Base-by-base conservation (phyloP, 192 early-diverging fungal species). In the Backusella australiensis region DNA sequence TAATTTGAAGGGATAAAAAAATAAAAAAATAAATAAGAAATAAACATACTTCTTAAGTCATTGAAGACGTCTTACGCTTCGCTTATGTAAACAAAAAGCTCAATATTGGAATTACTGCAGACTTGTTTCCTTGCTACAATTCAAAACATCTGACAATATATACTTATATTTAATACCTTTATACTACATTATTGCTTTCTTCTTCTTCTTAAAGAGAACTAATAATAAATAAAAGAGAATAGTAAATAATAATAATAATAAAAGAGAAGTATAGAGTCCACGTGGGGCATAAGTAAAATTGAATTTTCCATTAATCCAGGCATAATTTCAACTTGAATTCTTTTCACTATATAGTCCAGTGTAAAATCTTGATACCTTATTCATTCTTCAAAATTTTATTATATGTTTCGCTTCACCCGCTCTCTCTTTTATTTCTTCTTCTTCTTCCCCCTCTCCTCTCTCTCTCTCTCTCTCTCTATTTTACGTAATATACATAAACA, bases 311-410 rank as follows among this genome's bases (percentile, higher is more conserved):
- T 29, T 29, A 63, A 63, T 12, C 38, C 68, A 39, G 68, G 68
- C 68, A 69, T 69, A 69, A 69, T 69, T 69, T 69, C 68, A 69
- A 69, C 68, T 23, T 26, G 68, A 69, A 69, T 69, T 35, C 68
- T 69, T 23, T 69, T 41, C 38, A 39, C 36, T 35, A n/a, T 23
- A 69, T 38, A 69, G 68, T 69, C 68, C 35, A 69, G 68, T 69
- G 68, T 69, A 39, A 69, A 69, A 69, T 69, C 34, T 23, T 29
- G 56, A 69, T 69, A 41, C 21, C 17, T 23, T 69, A 23, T 69
- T 69, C 68, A 69, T 69, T 69, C 68, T 68, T 68, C 35, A 68
- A 68, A 34, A n/a, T 68, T 41, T 69, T 12, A 69, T 69, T 41
- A 23, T 69, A 38, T 69, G 21, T 39, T 69, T 69, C 12, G 11